Base-by-base conservation (phyloP, 768 basidiomycete species). In the Pleurotus citrinopileatus region DNA sequence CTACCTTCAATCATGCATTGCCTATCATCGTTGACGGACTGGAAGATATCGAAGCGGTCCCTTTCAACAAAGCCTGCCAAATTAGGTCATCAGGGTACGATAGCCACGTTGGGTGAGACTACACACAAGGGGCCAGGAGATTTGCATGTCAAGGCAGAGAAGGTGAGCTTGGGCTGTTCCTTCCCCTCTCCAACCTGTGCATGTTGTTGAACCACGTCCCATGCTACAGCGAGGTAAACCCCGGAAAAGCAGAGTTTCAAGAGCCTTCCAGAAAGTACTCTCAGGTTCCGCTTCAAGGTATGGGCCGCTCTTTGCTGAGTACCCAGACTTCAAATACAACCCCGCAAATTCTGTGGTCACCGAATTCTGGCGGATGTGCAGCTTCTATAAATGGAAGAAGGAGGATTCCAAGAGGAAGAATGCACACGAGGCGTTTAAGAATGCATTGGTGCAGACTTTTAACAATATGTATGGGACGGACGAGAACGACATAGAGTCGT, bases 381-480 rank as follows among this genome's bases (percentile, higher is more conserved):
- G 47, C 27, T 52, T 43, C 34, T 57, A 51, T 26, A 10, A 22
- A 15, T 61, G 60, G 60, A 42, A 36, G 0, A 42, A 28, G 29
- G 13, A 51, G 8, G 32, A 38, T 34, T 42, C 48, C n/a, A 58
- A 56, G 27, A 34, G 56, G 23, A 38, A 59, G 3, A 20, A 19
- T 13, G 67, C 67, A 0, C 55, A 56, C 13, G 8, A 62, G 0
- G 42, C 4, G 0, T 71, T 70, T 55, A 53, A 66, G 22, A 53
- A 61, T 37, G 73, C 68, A 0, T 37, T 75, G 15, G 67, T 65
- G 1, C 7, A 52, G 37, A 62, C 68, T 20, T 76, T 75, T 63
- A 72, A 70, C 37, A 10, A 12, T 1, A 64, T 46, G 1, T 76
- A 67, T 44, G 73, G 73, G 1, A 69, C 58, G 1, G 63, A 74